Conservation (phyloP, 2,329 filamentous ascomycete genomes). For the Claviceps arundinis region DNA sequence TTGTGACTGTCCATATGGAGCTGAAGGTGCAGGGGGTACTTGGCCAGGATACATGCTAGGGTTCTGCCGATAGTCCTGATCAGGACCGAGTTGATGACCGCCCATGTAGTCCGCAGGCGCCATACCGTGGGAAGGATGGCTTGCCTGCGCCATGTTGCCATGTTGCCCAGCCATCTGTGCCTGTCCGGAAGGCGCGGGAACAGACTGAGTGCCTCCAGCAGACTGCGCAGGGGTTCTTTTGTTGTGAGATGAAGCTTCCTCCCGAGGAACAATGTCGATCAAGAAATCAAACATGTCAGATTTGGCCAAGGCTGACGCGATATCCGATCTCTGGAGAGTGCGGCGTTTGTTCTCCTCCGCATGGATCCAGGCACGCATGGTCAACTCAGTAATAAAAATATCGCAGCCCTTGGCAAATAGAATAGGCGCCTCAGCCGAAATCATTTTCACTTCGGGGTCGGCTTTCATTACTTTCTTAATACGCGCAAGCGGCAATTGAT, state of each 20-base stretch:
- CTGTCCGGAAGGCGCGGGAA: slow-evolving; percentile 36
- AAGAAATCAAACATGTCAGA: slow-evolving; percentile 99
- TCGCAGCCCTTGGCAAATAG: slow-evolving; percentile 97
- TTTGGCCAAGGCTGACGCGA: slow-evolving; percentile 88
- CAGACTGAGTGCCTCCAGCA: slow-evolving; percentile 25
- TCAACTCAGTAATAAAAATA: slow-evolving; percentile 97
- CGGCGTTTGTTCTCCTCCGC: slow-evolving; percentile 97
- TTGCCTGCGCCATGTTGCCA: slow-evolving; percentile 35
- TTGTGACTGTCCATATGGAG: slow-evolving; percentile 64
- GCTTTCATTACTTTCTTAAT: slow-evolving; percentile 99
- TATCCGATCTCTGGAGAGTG: slow-evolving; percentile 89
- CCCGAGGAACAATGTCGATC: slow-evolving; percentile 94
- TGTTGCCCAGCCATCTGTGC: slow-evolving; percentile 40
- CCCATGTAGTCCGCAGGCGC: slow-evolving; percentile 49
- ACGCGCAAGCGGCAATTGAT: slow-evolving; percentile 88
- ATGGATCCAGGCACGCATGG: slow-evolving; percentile 99
- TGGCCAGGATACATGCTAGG: slow-evolving; percentile 71
- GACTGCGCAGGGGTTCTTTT: slow-evolving; percentile 55
- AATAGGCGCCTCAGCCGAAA: slow-evolving; percentile 94
- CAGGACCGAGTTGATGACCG: slow-evolving; percentile 49
- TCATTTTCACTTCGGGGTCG: slow-evolving; percentile 99
- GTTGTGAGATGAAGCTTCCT: slow-evolving; percentile 76
- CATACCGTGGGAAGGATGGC: slow-evolving; percentile 45
- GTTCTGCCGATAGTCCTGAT: slow-evolving; percentile 69
- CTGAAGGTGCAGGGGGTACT: slow-evolving; percentile 58